These are phyloP conservation scores for Jatropha multifida DNA, from an alignment of 441 rosid species.

Conservation along the genomic window DNA sequence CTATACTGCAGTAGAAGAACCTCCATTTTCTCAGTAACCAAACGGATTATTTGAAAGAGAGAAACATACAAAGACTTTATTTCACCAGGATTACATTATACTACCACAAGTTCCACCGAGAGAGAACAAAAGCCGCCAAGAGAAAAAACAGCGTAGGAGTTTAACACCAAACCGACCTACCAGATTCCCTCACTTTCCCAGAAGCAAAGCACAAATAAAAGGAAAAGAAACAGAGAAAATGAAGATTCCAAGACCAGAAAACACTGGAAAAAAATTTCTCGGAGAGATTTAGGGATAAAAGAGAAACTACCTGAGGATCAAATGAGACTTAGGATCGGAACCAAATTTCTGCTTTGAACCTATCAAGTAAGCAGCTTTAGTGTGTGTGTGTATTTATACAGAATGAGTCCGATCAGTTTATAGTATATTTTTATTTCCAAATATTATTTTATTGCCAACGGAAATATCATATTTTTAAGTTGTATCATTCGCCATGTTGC, in stretches of 20 bases:
- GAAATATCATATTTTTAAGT: too few species aligned
- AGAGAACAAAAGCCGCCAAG: not conserved
- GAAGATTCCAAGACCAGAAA: not conserved
- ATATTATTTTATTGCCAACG: too few species aligned
- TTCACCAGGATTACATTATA: not conserved
- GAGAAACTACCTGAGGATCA: constrained; percentile 1
- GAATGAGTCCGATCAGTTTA: too few species aligned
- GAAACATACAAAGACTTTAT: not conserved
- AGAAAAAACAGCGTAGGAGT: not conserved
- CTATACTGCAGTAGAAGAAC: not conserved
- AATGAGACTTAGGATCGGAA: constrained; percentile 4
- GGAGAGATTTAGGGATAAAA: not conserved
- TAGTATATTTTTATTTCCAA: too few species aligned
- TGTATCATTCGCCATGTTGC: too few species aligned
- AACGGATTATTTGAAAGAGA: not conserved
- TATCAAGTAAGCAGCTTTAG: too few species aligned
- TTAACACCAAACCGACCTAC: not conserved
- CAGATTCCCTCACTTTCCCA: not conserved
- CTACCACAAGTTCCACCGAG: too few species aligned
- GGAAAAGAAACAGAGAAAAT: not conserved
- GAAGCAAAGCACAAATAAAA: not conserved
- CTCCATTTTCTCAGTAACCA: constrained; percentile 1
- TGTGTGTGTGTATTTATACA: too few species aligned
- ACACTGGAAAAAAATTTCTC: not conserved
- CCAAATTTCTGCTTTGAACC: not conserved